Percentiles rank a stretch among this genome's conserved stretches.
Evolutionary conservation across 1,139 yeast species (phyloP).

Genomic region (Hanseniaspora uvarum): DNA sequence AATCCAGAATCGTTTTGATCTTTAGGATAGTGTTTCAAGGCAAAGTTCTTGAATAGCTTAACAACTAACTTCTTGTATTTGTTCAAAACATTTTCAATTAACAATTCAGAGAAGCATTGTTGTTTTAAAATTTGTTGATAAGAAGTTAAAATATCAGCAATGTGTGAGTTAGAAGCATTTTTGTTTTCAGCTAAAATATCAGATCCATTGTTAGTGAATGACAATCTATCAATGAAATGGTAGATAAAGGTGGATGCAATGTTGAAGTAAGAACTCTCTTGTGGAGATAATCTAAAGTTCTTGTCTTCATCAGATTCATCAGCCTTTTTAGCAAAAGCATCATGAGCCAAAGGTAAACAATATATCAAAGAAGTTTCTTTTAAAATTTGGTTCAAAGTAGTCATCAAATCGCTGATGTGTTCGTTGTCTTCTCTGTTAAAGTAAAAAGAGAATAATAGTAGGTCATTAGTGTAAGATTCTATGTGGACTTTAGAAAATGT

Average conservation of each 20-base stretch:
- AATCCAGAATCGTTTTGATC: slow-evolving; percentile 40
- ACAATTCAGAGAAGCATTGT: slow-evolving; percentile 84
- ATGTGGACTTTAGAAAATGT: slow-evolving; percentile 82
- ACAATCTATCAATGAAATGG: slow-evolving; percentile 87
- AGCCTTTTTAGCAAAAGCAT: slow-evolving; percentile 57
- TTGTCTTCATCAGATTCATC: slow-evolving; percentile 29
- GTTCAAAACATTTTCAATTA: slow-evolving; percentile 67
- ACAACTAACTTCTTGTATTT: slow-evolving; percentile 63
- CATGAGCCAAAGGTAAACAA: slow-evolving; percentile 72
- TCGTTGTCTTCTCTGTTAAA: slow-evolving; percentile 41
- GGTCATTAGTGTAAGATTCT: slow-evolving; percentile 86
- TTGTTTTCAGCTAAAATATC: slow-evolving; percentile 31
- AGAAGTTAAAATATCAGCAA: slow-evolving; percentile 54
- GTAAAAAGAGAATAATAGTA: slow-evolving; percentile 68
- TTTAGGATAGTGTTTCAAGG: slow-evolving; percentile 78
- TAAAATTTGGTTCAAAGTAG: slow-evolving; percentile 79
- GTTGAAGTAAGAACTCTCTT: slow-evolving; percentile 90
- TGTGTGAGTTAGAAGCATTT: slow-evolving; percentile 21
- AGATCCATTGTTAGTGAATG: slow-evolving; percentile 68
- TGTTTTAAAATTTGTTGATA: slow-evolving; percentile 84
- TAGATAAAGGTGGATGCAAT: slow-evolving; percentile 86
- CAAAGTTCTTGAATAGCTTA: slow-evolving; percentile 83
- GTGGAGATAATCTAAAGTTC: slow-evolving; percentile 51
- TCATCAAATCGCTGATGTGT: slow-evolving; percentile 36
- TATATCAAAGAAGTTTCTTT: slow-evolving; percentile 89